A percentile compares a stretch with the other conserved stretches of the same genome.
These are phyloP conservation scores for Teratosphaeria pseudoeucalypti DNA, from an alignment of 2,329 filamentous ascomycete species.

Conservation along the genomic window DNA sequence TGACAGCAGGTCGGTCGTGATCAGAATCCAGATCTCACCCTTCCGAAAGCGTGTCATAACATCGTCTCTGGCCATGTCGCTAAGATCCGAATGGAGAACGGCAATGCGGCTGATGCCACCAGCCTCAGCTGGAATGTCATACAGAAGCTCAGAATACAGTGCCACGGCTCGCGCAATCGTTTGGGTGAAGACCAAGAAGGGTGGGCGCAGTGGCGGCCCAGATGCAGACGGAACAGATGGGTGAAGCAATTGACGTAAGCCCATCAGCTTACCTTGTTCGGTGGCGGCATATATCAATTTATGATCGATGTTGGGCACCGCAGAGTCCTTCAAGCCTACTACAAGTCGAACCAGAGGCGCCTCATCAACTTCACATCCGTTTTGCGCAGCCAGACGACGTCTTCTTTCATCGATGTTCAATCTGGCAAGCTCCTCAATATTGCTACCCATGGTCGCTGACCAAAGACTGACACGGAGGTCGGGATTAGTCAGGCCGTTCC, in stretches of 20 bases:
- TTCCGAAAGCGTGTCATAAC: conserved; percentile 86
- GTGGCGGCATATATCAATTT: conserved; percentile 83
- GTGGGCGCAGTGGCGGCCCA: conserved; percentile 56
- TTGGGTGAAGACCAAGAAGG: conserved; percentile 92
- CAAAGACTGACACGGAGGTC: conserved; percentile 70
- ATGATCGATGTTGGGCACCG: conserved; percentile 84
- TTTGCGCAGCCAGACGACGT: conserved; percentile 10
- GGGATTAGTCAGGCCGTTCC: conserved; percentile 63
- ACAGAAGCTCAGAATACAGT: conserved; percentile 79
- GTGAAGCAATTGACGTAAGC: conserved; percentile 78
- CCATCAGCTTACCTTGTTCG: conserved; percentile 86
- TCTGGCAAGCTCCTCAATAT: conserved; percentile 68
- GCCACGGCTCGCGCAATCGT: conserved; percentile 85
- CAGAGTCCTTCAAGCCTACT: conserved; percentile 92
- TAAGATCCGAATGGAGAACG: conserved; percentile 78
- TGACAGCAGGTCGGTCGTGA: conserved; percentile 87
- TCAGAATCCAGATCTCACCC: conserved; percentile 90
- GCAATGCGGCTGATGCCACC: conserved; percentile 77
- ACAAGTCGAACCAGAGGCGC: conserved; percentile 66
- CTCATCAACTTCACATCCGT: conserved; percentile 2
- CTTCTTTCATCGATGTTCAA: conserved; percentile 52
- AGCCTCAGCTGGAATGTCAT: conserved; percentile 83
- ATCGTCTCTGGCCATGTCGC: conserved; percentile 60
- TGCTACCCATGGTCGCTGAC: conserved; percentile 96
- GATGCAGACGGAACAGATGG: conserved; percentile 53